phyloP scores from a whole-genome alignment of 495 filamentous ascomycete species.

The Cercophora newfieldiana region DNA sequence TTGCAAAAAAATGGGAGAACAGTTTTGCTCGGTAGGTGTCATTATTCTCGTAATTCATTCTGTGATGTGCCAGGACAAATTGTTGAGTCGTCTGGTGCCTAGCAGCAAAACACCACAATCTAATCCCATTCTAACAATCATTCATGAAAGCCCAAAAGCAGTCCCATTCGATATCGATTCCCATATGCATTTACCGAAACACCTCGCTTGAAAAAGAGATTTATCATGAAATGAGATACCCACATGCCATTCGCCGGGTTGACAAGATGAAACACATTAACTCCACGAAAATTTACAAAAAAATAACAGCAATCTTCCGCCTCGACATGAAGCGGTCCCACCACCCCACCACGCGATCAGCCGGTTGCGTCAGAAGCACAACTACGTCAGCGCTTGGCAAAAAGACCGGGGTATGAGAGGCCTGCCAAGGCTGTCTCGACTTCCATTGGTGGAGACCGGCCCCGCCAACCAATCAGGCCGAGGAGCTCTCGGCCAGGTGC shows the following conservation, averaged over 20 bases:
- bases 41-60: neutral
- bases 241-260: neutral
- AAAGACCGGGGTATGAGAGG: constrained; percentile 1
- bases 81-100: neutral
- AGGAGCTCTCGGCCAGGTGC: neutral
- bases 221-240: neutral
- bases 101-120: neutral
- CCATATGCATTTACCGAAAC: neutral
- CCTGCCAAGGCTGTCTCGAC: constrained; percentile 5
- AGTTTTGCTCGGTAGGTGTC: too few relatives aligned
- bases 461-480: neutral
- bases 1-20: too few relatives aligned
- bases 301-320: constrained; percentile 1
- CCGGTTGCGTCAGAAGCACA: constrained; percentile 17
- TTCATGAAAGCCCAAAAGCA: neutral
- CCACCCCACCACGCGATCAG: constrained; percentile 8
- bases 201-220: neutral
- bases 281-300: neutral
- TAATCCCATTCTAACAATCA: neutral
- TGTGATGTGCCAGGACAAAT: neutral
- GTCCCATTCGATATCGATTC: neutral
- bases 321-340: neutral
- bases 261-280: neutral
- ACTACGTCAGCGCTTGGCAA: constrained; percentile 24
- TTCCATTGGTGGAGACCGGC: neutral